Base-by-base conservation (phyloP, 2,329 filamentous ascomycete genomes). In the Fusarium equiseti region DNA sequence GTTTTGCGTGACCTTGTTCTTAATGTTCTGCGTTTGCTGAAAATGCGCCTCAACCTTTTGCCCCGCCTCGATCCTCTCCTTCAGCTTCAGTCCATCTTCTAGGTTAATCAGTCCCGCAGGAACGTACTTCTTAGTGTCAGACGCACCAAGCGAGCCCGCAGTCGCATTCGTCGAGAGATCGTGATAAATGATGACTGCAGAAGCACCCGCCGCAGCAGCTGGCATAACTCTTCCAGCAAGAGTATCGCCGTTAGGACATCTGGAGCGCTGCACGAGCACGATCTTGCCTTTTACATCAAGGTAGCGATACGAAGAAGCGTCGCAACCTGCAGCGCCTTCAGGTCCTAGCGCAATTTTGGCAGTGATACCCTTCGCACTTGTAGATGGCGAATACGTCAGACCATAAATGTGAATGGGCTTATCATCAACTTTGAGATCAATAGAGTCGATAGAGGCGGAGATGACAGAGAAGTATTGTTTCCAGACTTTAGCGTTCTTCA, bases 381-480 rank as follows among this genome's bases (percentile, higher is more conserved):
- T 73, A 7, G 71, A 73, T 2, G 70, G 71, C 0, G 71, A 73
- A 32, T 73, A 73, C 5, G 71, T 73, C 32, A 73, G 26, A 27
- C 71, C 71, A 15, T 62, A 73, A 18, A 66, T 58, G 29, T 73
- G 73, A 18, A 73, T 48, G 2, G 65, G 49, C 12, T 63, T 42
- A 4, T 69, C 71, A 16, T 71, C 71, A 13, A 73, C 59, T 11
- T 80, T 83, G 62, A 85, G 64, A n/a, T 57, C 50, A 27, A 73
- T 71, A 8, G 83, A 83, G 64, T 83, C 81, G 3, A 79, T 73
- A 18, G 78, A 77, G 3, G 84, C 86, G 5, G 84, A 85, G 1
- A 86, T 74, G 7, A 83, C 84, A 0, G 83, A 79, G 66, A 87
- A 86, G 57, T 85, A 81, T 54, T 86, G 84, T 43, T 81, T 82